Evolutionary conservation across 331 rosid species (phyloP), one percentile per base, ranked within the genome.

Genomic region (Arachis monticola): DNA sequence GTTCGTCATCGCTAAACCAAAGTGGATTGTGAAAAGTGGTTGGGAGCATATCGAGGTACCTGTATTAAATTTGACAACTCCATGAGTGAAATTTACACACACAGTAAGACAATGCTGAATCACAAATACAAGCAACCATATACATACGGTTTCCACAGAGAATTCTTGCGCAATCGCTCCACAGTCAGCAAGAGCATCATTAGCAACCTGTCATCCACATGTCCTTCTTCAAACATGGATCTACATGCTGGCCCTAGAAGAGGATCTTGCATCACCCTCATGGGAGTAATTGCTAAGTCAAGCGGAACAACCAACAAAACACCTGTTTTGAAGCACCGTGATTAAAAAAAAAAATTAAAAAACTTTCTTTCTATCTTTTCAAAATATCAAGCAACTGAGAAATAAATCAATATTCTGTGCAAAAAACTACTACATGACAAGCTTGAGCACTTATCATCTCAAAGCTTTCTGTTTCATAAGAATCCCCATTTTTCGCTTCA

Each of bases 41-140:
- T n/a, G 97, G 97, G 74, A 95, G 97, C 90, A 94, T 87, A 80
- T 90, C 92, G 67, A 95, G 88, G 85, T 92, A 94, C 96, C 99
- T 94, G 83, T 81, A 57, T 66, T 66, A 68, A 76, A 81, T 66
- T 74, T 73, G 79, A 83, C 70, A 76, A 80, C 57, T 75, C 70
- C 69, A 74, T 35, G 73, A 72, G 46, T 77, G 61, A 76, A 78
- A 65, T 81, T 60, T 78, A 75, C 35, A 62, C 40, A 85, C 62
- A 57, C 8, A 69, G 56, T 8, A 65, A 63, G 27, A 48, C 11
- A 72, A 5, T 8, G 44, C 67, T 60, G 46, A 77, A 69, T 44
- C 48, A 44, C 77, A 74, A 76, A 59, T 44, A 70, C 55, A 46
- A 13, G 59, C 56, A 82, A 85, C 76, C 50, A 81, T 52, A 88